Percentiles rank a stretch among this genome's conserved stretches.
Conservation (phyloP, 2,329 filamentous ascomycete genomes). For the Cytospora schulzeri region DNA sequence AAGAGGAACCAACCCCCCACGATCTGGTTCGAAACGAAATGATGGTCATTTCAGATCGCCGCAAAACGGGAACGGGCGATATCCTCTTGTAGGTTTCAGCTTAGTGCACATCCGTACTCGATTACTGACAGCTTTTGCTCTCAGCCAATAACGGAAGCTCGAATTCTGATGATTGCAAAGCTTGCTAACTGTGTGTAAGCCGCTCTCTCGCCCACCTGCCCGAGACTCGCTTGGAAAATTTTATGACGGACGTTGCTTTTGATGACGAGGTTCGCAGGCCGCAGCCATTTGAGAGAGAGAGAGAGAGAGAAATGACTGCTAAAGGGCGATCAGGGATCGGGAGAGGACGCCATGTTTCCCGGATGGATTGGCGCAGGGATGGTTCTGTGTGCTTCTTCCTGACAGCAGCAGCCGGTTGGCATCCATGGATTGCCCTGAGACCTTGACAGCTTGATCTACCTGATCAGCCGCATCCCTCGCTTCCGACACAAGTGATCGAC, state of each 20-base stretch:
- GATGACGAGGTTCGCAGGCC: not conserved
- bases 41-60: slow-evolving; percentile 17
- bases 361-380: slow-evolving; percentile 16
- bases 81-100: slow-evolving; percentile 3
- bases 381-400: not conserved
- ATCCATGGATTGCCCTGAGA: slow-evolving; percentile 6
- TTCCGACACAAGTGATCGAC: slow-evolving; percentile 10
- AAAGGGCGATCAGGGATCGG: slow-evolving; percentile 8
- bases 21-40: slow-evolving; percentile 17
- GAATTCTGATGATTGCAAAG: not conserved
- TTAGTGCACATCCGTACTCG: not conserved
- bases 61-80: slow-evolving; percentile 20
- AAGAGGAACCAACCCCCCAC: slow-evolving; percentile 13
- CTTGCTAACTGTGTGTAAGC: too few relatives aligned
- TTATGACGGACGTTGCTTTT: not conserved
- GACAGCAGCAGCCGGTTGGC: slow-evolving; percentile 3
- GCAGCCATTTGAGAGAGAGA: not conserved
- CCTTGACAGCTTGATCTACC: not conserved
- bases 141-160: not conserved
- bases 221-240: not conserved
- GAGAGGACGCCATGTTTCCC: slow-evolving; percentile 17
- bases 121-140: not conserved
- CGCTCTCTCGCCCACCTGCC: too few relatives aligned
- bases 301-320: not conserved
- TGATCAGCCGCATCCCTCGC: slow-evolving; percentile 13